These are phyloP conservation scores for Emmonsiellopsis sp. DNA, from an alignment of 2,329 filamentous ascomycete species.

Conservation along the genomic window DNA sequence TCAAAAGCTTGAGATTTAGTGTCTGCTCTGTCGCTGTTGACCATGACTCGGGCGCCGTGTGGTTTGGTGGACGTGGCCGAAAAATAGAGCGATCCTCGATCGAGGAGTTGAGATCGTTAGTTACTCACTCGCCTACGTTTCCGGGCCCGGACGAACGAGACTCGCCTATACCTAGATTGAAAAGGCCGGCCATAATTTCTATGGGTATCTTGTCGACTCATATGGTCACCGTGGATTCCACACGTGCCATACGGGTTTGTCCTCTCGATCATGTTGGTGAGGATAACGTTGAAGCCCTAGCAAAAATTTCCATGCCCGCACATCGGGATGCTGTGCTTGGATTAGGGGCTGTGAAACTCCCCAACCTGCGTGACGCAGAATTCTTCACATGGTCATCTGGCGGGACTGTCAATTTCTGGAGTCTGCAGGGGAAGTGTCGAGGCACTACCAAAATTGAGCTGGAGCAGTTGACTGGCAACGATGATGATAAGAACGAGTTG, in stretches of 20 bases:
- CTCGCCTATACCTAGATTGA: constrained; percentile 17
- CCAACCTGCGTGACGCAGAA: constrained; percentile 54
- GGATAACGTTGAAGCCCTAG: constrained; percentile 21
- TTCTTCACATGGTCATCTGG: constrained; percentile 87
- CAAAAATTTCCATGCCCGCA: constrained; percentile 39
- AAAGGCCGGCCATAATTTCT: constrained; percentile 47
- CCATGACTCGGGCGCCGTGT: constrained; percentile 47
- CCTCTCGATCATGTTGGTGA: constrained; percentile 37
- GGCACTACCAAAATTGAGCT: constrained; percentile 58
- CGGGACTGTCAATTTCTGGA: constrained; percentile 78
- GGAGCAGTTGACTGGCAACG: constrained; percentile 47
- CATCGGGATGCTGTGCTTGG: constrained; percentile 58
- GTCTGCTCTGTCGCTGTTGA: constrained; percentile 59
- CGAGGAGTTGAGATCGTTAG: constrained; percentile 25
- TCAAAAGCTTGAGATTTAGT: constrained; percentile 58
- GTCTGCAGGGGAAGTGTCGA: constrained; percentile 59
- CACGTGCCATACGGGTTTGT: constrained; percentile 59
- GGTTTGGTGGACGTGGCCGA: constrained; percentile 61
- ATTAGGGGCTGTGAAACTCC: constrained; percentile 54
- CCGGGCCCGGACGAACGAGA: constrained; percentile 16
- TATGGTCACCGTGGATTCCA: constrained; percentile 66
- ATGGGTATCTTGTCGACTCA: constrained; percentile 60
- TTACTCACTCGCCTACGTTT: constrained; percentile 15
- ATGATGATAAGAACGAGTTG: constrained; percentile 47
- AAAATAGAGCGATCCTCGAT: constrained; percentile 41